These are phyloP conservation scores for Thelonectria rubi DNA, from an alignment of 2,329 filamentous ascomycete genomes.

Conservation along the genomic window DNA sequence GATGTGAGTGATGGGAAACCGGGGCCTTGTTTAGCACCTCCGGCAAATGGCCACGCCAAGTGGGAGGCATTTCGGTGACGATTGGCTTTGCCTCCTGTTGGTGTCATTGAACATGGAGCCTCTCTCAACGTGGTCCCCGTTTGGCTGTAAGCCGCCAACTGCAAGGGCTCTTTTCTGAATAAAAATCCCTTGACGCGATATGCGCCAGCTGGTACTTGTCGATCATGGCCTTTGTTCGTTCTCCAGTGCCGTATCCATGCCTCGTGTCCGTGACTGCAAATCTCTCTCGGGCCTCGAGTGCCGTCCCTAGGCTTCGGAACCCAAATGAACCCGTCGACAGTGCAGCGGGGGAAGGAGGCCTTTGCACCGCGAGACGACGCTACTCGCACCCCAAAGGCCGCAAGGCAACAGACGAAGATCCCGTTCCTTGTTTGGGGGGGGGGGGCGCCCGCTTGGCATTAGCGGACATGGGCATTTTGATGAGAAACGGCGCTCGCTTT, in stretches of 20 bases:
- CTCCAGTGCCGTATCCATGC: not conserved
- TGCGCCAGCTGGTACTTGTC: too few species aligned
- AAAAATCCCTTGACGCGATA: too few species aligned
- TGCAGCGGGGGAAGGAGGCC: not conserved
- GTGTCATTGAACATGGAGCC: too few species aligned
- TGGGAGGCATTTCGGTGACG: not conserved
- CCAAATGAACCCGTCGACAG: not conserved
- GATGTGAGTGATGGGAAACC: slow-evolving; percentile 9
- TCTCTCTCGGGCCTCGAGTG: too few species aligned
- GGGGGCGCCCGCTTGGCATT: not conserved
- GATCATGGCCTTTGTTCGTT: not conserved
- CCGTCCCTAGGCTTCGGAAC: not conserved
- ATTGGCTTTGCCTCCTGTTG: too few species aligned
- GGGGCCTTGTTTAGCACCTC: slow-evolving; percentile 3
- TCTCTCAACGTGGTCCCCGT: too few species aligned
- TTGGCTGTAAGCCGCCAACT: too few species aligned
- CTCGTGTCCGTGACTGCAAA: not conserved
- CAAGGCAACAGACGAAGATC: not conserved
- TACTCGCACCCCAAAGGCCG: not conserved
- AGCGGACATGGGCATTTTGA: not conserved
- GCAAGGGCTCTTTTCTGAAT: too few species aligned
- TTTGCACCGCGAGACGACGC: not conserved
- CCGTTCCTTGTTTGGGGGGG: not conserved
- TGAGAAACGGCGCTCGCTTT: not conserved
- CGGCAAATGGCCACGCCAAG: slow-evolving; percentile 2